Evolutionary conservation across 371 early-diverging fungal species (phyloP).

Genomic region (Rhizopus delemar): DNA sequence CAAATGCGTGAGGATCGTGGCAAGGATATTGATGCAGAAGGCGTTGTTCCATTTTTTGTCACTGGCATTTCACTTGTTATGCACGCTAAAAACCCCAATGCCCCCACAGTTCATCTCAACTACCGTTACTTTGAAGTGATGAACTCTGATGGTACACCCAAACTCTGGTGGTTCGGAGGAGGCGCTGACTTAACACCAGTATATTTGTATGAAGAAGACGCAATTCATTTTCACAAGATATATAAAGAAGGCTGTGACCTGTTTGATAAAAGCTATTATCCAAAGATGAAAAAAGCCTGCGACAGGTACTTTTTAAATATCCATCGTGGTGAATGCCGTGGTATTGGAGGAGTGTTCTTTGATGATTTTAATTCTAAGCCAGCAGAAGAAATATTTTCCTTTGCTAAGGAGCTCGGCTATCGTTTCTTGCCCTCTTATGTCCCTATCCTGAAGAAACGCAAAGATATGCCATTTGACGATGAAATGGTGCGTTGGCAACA

Average conservation of each 20-base stretch:
- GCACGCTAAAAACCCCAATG: constrained; percentile 94
- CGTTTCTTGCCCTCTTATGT: constrained; percentile 77
- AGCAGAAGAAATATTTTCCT: constrained; percentile 69
- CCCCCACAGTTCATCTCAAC: constrained; percentile 95
- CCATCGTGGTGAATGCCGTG: constrained; percentile 81
- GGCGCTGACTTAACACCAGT: constrained; percentile 84
- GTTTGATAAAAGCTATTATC: constrained; percentile 69
- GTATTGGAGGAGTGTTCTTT: constrained; percentile 88
- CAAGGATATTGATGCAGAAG: constrained; percentile 48
- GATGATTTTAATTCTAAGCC: constrained; percentile 77
- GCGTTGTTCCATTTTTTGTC: constrained; percentile 75
- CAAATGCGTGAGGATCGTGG: constrained; percentile 82
- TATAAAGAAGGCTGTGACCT: constrained; percentile 80
- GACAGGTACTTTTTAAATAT: constrained; percentile 79
- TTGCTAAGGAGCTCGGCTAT: constrained; percentile 70
- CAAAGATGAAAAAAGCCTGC: constrained; percentile 81
- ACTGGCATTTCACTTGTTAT: constrained; percentile 92
- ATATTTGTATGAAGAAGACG: constrained; percentile 80
- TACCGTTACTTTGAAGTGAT: constrained; percentile 96
- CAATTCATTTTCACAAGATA: constrained; percentile 75
- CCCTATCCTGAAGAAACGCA: constrained; percentile 73
- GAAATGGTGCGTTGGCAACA: constrained; percentile 83
- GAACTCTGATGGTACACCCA: constrained; percentile 59
- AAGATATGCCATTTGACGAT: constrained; percentile 63
- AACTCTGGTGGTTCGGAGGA: constrained; percentile 87